Base-by-base conservation (phyloP, 129 eudicot species). In the Scalesia atractyloides region DNA sequence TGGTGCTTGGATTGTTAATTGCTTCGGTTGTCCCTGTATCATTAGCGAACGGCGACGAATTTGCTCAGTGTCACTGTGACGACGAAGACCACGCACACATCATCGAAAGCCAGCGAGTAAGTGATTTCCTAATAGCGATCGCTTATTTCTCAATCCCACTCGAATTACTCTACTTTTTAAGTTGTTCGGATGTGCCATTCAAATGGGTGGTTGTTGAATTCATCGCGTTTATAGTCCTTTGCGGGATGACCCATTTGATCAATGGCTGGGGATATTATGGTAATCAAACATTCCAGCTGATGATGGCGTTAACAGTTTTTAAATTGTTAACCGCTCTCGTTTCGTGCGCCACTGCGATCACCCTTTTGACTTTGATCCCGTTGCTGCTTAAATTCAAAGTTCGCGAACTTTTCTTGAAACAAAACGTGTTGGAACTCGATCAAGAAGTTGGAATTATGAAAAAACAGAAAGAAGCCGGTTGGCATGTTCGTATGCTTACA, bases 141-240 rank as follows among this genome's bases (percentile, higher is more conserved):
- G 97, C 97, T 34, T 91, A 87, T 51, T 91, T 91, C 41, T 91
- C 97, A 5, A 91, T 91, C 59, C 97, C 95, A 3, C 72, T 91
- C 14, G 97, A 91, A 78, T 76, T 91, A n/a, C 73, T 91, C 1
- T 91, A 86, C 90, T 88, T 91, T 73, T 72, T 88, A 22, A 86
- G 97, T 56, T 86, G 88, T 71, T 91, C 96, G 11, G 82, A 82
- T 18, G 76, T 91, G 13, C 97, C 96, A 1, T 91, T 91, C 79
- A 91, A 89, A 85, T 91, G 97, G 97, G 97, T 91, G 15, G 79
- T 91, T 13, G 79, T 88, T 68, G 87, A 88, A 68, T 91, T 91
- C 73, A 80, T 91, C 24, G 73, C 83, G 3, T 91, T 91, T 82
- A 91, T 91, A 7, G 96, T 88, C 46, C 91, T 88, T 8, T 88